Conservation (phyloP, 441 rosid species). For the Eruca vesicaria region DNA sequence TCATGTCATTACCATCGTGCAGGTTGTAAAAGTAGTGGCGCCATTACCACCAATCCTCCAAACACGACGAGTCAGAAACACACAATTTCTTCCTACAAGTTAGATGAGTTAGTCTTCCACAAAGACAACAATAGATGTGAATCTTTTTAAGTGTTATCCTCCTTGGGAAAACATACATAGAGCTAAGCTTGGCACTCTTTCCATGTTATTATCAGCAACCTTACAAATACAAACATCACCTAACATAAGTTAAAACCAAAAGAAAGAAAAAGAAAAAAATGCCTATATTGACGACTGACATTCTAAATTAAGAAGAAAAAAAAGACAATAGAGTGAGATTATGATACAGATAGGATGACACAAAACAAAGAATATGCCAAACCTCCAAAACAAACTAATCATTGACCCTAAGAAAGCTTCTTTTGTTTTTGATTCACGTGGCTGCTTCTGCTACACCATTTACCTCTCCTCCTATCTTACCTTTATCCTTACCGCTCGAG, state of each 20-base stretch:
- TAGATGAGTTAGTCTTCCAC: slow-evolving; percentile 21
- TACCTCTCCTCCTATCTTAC: slow-evolving; percentile 32
- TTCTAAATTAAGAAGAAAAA: slow-evolving; percentile 17
- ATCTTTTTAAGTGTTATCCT: slow-evolving; percentile 8
- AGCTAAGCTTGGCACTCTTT: slow-evolving; percentile 25
- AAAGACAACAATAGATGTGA: not conserved
- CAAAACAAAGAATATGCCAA: slow-evolving; percentile 29
- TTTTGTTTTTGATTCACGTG: slow-evolving; percentile 25
- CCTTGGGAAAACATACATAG: slow-evolving; percentile 30
- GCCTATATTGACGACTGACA: slow-evolving; percentile 33
- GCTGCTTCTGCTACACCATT: slow-evolving; percentile 36
- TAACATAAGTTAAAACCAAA: slow-evolving; percentile 25
- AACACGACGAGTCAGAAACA: slow-evolving; percentile 37
- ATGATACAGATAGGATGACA: slow-evolving; percentile 36
- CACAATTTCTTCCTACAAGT: not conserved
- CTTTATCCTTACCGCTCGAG: slow-evolving; percentile 25
- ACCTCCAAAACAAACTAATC: slow-evolving; percentile 34
- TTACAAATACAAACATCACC: slow-evolving; percentile 37
- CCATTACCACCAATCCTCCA: slow-evolving; percentile 57
- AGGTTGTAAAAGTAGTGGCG: slow-evolving; percentile 58
- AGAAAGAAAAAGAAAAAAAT: not conserved
- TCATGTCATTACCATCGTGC: slow-evolving; percentile 6
- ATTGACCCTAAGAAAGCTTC: slow-evolving; percentile 19
- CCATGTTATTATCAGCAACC: slow-evolving; percentile 34
- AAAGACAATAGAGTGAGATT: slow-evolving; percentile 17